Evolutionary conservation across 257 asterid species (phyloP), one percentile per base, ranked within the genome.

Genomic region (Solanum lignicaule): DNA sequence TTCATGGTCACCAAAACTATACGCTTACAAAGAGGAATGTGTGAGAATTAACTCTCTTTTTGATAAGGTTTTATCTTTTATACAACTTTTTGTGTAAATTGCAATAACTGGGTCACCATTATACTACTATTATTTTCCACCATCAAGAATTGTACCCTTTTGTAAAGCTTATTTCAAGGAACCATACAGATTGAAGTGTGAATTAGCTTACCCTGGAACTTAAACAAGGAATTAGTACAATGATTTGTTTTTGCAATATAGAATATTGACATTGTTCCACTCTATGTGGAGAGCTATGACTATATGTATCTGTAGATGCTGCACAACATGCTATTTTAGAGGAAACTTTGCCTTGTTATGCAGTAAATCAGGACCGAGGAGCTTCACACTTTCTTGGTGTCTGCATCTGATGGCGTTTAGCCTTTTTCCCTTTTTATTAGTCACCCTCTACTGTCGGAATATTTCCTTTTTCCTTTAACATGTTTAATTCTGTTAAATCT

Each of bases 401-500:
- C 65, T 38, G 69, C 33, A 41, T 74, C 58, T 81, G 86, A 74
- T 23, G 35, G 46, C 39, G 12, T 31, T 75, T 9, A 11, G 38
- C 9, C 46, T 20, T 88, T 46, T 18, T 33, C 10, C 32, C 52
- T 69, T 35, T 36, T 74, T 10, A 48, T 25, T 25, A 32, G 69
- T 84, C 66, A 72, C 68, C 68, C 55, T 76, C 35, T 46, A 31
- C 39, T 68, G 14, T 71, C 9, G 1, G 43, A 71, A 1, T 21
- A 71, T 32, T 39, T 62, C 39, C 65, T 18, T 85, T 27, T 85
- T 82, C 69, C 43, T 81, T 27, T 60, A 66, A 55, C 48, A 20
- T 73, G 74, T 14, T 72, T 86, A 84, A 48, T 84, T 87, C 83
- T 48, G 71, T 89, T 88, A 84, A 76, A 86, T 36, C 83, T 86